Conservation (phyloP, 768 basidiomycete species). For the Suillus americanus region DNA sequence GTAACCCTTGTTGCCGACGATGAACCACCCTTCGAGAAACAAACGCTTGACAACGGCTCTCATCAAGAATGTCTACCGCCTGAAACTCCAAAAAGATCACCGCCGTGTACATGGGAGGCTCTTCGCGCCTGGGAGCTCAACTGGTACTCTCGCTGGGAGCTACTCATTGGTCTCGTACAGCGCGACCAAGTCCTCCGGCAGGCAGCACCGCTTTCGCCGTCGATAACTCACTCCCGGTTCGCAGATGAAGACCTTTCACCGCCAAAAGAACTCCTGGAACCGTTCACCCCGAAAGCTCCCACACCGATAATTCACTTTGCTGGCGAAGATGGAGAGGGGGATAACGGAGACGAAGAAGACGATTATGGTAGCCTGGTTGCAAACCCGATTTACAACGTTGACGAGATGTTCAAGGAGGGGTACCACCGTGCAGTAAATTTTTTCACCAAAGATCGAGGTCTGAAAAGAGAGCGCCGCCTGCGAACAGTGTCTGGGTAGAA, state of each 20-base stretch:
- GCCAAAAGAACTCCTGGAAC: not conserved
- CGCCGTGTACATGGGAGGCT: slow-evolving; percentile 11
- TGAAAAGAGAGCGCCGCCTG: not conserved
- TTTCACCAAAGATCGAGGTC: slow-evolving; percentile 15
- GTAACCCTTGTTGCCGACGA: slow-evolving; percentile 56
- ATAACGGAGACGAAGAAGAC: slow-evolving; percentile 23
- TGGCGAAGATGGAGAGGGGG: slow-evolving; percentile 20
- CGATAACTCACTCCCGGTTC: slow-evolving; percentile 3
- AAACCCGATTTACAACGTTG: slow-evolving; percentile 14
- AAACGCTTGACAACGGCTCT: not conserved
- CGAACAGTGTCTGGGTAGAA: not conserved
- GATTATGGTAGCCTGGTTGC: slow-evolving; percentile 27
- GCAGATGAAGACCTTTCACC: slow-evolving; percentile 1
- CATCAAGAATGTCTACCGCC: not conserved
- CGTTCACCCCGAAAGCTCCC: slow-evolving; percentile 2
- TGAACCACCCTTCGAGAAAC: not conserved
- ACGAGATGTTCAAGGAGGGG: slow-evolving; percentile 22
- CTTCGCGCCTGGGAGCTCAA: slow-evolving; percentile 40
- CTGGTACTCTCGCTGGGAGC: slow-evolving; percentile 57
- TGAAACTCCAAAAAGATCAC: not conserved
- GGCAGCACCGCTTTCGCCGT: not conserved
- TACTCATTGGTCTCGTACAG: slow-evolving; percentile 45
- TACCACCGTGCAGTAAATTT: slow-evolving; percentile 27
- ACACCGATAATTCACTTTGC: slow-evolving; percentile 21
- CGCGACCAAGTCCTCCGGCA: slow-evolving; percentile 23